Evolutionary conservation across 129 eudicot genomes (phyloP).

Genomic region (Oenanthe sinensis): DNA sequence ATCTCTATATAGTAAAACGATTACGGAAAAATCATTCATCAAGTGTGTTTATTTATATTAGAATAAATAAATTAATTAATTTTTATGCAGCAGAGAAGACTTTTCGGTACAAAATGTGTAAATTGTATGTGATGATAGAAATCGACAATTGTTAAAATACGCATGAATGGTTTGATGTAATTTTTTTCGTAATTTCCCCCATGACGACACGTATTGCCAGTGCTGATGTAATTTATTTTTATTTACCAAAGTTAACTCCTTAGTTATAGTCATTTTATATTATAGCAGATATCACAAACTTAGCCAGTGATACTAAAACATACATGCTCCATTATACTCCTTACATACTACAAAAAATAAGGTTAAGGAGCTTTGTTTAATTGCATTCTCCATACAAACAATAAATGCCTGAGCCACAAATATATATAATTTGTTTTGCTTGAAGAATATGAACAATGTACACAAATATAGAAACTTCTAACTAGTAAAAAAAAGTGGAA

Average conservation of each 20-base stretch:
- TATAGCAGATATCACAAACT: no score
- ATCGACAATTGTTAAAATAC: no score
- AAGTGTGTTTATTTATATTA: neutral
- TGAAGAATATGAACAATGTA: neutral
- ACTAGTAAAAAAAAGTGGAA: neutral
- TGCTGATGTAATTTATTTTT: no score
- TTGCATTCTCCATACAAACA: neutral
- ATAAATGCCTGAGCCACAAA: neutral
- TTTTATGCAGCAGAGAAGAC: neutral
- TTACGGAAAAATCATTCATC: neutral
- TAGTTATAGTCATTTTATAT: no score
- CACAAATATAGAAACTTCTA: neutral
- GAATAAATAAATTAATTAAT: neutral
- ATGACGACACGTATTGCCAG: no score
- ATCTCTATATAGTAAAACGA: neutral
- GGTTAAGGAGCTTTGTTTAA: neutral
- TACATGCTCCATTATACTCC: neutral
- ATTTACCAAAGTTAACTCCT: no score
- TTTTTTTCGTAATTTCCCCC: no score
- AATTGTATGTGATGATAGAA: neutral
- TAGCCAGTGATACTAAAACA: no score
- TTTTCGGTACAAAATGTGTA: neutral
- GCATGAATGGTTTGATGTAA: no score
- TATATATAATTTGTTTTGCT: neutral
- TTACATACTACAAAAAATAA: no score